These are phyloP conservation scores for Xanthoconium purpureum DNA, from an alignment of 768 basidiomycete species.

Conservation along the genomic window DNA sequence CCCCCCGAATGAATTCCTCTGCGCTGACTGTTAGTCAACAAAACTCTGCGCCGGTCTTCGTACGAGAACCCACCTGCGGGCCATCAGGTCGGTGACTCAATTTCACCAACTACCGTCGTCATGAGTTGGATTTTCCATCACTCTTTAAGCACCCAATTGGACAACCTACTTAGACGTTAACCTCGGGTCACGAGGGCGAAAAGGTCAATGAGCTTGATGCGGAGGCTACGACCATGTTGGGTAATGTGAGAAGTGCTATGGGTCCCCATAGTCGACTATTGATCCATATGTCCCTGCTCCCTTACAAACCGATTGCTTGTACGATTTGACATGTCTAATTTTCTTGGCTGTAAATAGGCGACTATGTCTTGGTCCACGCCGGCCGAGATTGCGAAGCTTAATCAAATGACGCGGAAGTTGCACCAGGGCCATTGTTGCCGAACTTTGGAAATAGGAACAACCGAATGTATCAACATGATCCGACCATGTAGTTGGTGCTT, in stretches of 20 bases:
- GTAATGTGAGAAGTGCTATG: conserved; percentile 30
- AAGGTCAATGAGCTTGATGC: conserved; percentile 24
- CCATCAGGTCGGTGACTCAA: conserved; percentile 81
- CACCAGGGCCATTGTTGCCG: conserved; percentile 45
- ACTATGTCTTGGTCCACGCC: conserved; percentile 18
- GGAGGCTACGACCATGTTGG: conserved; percentile 32
- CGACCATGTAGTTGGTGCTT: conserved; percentile 43
- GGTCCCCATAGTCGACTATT: conserved; percentile 29
- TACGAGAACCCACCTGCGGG: conserved; percentile 70
- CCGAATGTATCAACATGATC: conserved; percentile 42
- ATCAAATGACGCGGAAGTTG: conserved; percentile 23
- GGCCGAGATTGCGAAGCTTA: conserved; percentile 3
- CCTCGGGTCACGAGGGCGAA: not conserved
- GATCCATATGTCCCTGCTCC: conserved; percentile 27
- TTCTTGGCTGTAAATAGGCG: conserved; percentile 10
- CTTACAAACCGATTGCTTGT: too few relatives aligned
- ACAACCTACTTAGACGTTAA: too few relatives aligned
- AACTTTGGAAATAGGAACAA: conserved; percentile 45
- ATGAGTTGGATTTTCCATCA: too few relatives aligned
- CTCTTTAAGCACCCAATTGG: too few relatives aligned
- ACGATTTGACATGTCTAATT: not conserved
- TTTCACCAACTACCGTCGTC: too few relatives aligned
- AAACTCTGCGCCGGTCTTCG: not conserved
- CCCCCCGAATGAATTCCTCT: conserved; percentile 99
- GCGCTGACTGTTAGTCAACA: conserved; percentile 2